These are phyloP conservation scores for Sporothrix brasiliensis DNA, from an alignment of 2,329 filamentous ascomycete species.

Conservation along the genomic window DNA sequence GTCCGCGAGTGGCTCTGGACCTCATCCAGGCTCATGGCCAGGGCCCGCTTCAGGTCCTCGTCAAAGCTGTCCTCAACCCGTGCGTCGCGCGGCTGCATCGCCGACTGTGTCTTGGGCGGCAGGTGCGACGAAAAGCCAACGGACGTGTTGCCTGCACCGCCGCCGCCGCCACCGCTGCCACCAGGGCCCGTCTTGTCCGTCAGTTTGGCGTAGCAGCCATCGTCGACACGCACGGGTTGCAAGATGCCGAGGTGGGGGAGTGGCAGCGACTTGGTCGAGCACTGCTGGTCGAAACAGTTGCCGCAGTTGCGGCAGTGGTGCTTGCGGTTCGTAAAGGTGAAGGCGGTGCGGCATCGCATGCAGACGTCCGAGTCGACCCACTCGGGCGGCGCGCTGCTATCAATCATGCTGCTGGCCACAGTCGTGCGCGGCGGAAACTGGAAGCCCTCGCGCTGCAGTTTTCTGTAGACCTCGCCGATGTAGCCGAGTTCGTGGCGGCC, in stretches of 20 bases:
- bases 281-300: slow-evolving; percentile 94
- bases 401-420: slow-evolving; percentile 95
- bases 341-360: slow-evolving; percentile 93
- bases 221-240: slow-evolving; percentile 89
- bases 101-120: slow-evolving; percentile 50
- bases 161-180: slow-evolving; percentile 38
- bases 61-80: slow-evolving; percentile 90
- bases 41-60: slow-evolving; percentile 87
- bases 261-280: slow-evolving; percentile 84
- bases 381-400: slow-evolving; percentile 95
- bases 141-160: slow-evolving; percentile 46
- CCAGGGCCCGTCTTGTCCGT: slow-evolving; percentile 69
- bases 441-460: slow-evolving; percentile 81
- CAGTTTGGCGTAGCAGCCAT: slow-evolving; percentile 89
- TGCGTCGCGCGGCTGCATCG: slow-evolving; percentile 88
- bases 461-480: slow-evolving; percentile 83
- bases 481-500: slow-evolving; percentile 81
- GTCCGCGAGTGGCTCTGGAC: slow-evolving; percentile 74
- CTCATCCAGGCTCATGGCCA: slow-evolving; percentile 97
- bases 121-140: slow-evolving; percentile 20
- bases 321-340: slow-evolving; percentile 97
- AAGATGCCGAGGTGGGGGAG: slow-evolving; percentile 91
- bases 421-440: slow-evolving; percentile 84
- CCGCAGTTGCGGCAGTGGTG: slow-evolving; percentile 98
- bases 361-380: slow-evolving; percentile 98